Evolutionary conservation across 306 rosid species (phyloP).

Genomic region (Astragalus glycyphyllos): DNA sequence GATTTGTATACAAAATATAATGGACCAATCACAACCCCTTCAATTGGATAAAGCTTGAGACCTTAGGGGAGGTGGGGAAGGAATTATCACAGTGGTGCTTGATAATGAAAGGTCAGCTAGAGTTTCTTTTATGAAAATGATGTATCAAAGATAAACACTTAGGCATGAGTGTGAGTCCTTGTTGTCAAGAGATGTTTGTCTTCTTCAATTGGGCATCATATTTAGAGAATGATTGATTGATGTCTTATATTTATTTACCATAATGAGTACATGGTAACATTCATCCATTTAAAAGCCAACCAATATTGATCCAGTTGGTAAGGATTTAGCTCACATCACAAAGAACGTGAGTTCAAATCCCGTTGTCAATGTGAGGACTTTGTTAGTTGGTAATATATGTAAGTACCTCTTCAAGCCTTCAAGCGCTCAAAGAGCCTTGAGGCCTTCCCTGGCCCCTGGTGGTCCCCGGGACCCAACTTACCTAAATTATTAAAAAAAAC

Average conservation of each 20-base stretch:
- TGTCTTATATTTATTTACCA: conserved; percentile 6
- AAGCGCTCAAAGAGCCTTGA: too few relatives aligned
- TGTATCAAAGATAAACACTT: background rate
- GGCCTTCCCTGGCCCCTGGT: too few relatives aligned
- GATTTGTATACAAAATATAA: background rate
- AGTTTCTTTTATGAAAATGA: conserved; percentile 23
- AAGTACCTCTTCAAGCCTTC: too few relatives aligned
- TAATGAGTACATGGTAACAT: background rate
- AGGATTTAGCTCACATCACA: too few relatives aligned
- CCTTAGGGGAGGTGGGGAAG: background rate
- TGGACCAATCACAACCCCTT: conserved; percentile 25
- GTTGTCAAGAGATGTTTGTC: conserved; percentile 34
- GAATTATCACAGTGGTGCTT: background rate
- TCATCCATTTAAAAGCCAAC: background rate
- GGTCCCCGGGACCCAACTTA: too few relatives aligned
- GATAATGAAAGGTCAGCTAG: conserved; percentile 31
- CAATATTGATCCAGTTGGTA: too few relatives aligned
- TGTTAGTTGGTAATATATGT: too few relatives aligned
- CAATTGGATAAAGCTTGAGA: conserved; percentile 25
- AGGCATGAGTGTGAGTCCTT: conserved; percentile 9
- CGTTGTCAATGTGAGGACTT: too few relatives aligned
- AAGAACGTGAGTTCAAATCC: too few relatives aligned
- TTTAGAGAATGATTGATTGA: conserved; percentile 27
- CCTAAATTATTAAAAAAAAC: too few relatives aligned
- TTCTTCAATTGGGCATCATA: conserved; percentile 36